A percentile compares a stretch with the other conserved stretches of the same genome.
phyloP scores from a whole-genome alignment of 345 rosid genomes.

The Gossypium sturtianum region DNA sequence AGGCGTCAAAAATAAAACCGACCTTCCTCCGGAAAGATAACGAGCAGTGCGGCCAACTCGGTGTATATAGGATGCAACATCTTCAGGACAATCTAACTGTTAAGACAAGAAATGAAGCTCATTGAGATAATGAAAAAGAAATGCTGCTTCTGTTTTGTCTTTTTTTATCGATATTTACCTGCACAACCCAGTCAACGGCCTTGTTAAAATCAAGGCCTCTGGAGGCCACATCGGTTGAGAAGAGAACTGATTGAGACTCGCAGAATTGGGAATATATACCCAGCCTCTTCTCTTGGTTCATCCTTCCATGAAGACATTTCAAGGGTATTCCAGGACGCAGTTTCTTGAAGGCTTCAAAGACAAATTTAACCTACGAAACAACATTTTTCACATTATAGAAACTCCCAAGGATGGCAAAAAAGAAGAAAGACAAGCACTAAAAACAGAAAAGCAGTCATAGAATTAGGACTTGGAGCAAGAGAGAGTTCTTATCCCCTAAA shows the following conservation, averaged over 20 bases:
- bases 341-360: slow-evolving; percentile 88
- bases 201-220: slow-evolving; percentile 95
- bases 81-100: slow-evolving; percentile 94
- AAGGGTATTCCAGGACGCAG: slow-evolving; percentile 92
- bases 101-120: slow-evolving; percentile 6
- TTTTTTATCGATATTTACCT: slow-evolving; percentile 39
- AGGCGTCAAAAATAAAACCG: slow-evolving; percentile 75
- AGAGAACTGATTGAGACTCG: slow-evolving; percentile 73
- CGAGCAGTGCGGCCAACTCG: slow-evolving; percentile 99
- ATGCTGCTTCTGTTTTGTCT: not conserved
- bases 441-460: not conserved
- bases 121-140: not conserved
- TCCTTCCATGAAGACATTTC: slow-evolving; percentile 92
- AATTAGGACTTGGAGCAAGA: not conserved
- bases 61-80: slow-evolving; percentile 86
- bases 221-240: slow-evolving; percentile 87
- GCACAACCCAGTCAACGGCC: slow-evolving; percentile 97
- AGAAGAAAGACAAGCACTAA: not conserved
- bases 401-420: not conserved
- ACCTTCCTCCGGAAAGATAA: slow-evolving; percentile 62
- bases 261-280: slow-evolving; percentile 80
- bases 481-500: not conserved
- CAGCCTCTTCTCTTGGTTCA: slow-evolving; percentile 85
- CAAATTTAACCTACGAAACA: slow-evolving; percentile 70
- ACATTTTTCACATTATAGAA: not conserved